These are phyloP conservation scores for Tulasnella sp. DNA, from an alignment of 768 basidiomycete genomes.

Conservation along the genomic window DNA sequence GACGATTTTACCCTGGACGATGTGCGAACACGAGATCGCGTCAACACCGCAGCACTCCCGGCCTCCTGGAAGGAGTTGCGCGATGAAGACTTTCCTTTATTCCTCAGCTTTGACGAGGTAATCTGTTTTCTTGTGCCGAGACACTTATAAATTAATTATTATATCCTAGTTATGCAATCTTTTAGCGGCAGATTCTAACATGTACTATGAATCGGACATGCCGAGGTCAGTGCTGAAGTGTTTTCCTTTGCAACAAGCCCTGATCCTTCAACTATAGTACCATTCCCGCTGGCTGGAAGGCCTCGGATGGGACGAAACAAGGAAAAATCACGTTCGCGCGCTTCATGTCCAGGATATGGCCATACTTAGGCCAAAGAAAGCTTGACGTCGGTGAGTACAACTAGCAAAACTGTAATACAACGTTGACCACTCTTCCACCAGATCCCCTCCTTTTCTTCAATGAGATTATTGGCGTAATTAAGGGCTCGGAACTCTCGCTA, in stretches of 20 bases:
- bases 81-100: slow-evolving; percentile 29
- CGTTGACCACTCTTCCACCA: neutral
- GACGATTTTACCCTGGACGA: slow-evolving; percentile 14
- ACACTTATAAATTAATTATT: neutral
- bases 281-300: neutral
- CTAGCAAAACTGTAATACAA: slow-evolving; percentile 41
- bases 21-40: neutral
- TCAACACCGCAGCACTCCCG: slow-evolving; percentile 10
- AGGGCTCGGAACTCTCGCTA: slow-evolving; percentile 58
- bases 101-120: slow-evolving; percentile 29
- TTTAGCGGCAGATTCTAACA: slow-evolving; percentile 45
- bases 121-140: neutral
- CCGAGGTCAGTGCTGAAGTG: neutral
- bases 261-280: neutral
- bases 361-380: slow-evolving; percentile 48
- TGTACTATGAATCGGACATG: neutral
- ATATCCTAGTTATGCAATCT: slow-evolving; percentile 44
- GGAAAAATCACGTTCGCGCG: slow-evolving; percentile 44
- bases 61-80: neutral
- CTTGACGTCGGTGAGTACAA: slow-evolving; percentile 43
- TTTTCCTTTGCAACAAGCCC: neutral
- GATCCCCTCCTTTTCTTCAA: slow-evolving; percentile 19
- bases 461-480: slow-evolving; percentile 51
- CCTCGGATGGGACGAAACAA: neutral
- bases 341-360: slow-evolving; percentile 57